These are phyloP conservation scores for Kodamaea kaohsiungensis DNA, from an alignment of 805 yeast genomes.

Conservation along the genomic window DNA sequence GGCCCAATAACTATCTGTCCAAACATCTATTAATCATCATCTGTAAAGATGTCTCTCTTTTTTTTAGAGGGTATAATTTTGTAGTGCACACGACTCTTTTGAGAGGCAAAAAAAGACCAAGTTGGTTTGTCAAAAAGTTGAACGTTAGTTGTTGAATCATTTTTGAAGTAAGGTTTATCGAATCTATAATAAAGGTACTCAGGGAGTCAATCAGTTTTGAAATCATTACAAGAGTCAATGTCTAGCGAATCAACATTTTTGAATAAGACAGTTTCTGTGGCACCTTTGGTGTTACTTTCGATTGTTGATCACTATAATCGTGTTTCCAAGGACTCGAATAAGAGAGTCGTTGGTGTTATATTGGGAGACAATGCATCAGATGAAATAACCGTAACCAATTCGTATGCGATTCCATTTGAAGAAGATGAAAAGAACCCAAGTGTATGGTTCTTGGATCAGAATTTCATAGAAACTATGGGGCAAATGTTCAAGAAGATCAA, in stretches of 20 bases:
- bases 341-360: slow-evolving; percentile 91
- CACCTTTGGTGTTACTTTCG: slow-evolving; percentile 91
- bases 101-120: slow-evolving; percentile 8
- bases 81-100: slow-evolving; percentile 8
- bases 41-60: neutral
- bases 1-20: slow-evolving; percentile 97
- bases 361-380: slow-evolving; percentile 72
- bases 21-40: slow-evolving; percentile 37
- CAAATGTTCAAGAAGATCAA: slow-evolving; percentile 97
- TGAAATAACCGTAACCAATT: slow-evolving; percentile 76
- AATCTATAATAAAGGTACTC: slow-evolving; percentile 11
- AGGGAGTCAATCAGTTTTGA: neutral
- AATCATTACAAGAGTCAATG: slow-evolving; percentile 9
- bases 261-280: slow-evolving; percentile 75
- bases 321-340: slow-evolving; percentile 65
- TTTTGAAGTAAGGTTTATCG: neutral
- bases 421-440: slow-evolving; percentile 90
- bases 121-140: neutral
- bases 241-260: slow-evolving; percentile 41
- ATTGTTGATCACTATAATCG: slow-evolving; percentile 96
- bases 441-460: slow-evolving; percentile 97
- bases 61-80: neutral
- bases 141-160: neutral
- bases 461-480: slow-evolving; percentile 92
- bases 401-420: slow-evolving; percentile 97